Evolutionary conservation across 441 rosid genomes (phyloP).

Genomic region (Isatis lusitanica): DNA sequence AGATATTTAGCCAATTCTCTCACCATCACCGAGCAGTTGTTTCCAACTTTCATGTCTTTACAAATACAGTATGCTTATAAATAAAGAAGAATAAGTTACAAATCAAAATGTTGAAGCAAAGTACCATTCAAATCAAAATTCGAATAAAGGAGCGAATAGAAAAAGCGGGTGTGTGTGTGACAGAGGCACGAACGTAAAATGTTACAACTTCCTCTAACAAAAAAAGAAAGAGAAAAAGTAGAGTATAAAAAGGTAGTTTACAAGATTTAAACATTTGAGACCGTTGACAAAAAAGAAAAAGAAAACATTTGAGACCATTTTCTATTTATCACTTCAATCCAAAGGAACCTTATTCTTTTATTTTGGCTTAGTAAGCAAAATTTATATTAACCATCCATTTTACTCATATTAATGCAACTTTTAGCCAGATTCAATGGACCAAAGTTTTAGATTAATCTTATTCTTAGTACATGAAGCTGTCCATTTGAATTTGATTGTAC

Average conservation of each 20-base stretch:
- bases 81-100: not conserved
- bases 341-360: constrained; percentile 31
- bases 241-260: constrained; percentile 6
- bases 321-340: constrained; percentile 21
- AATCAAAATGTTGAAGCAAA: constrained; percentile 7
- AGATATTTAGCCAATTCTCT: not conserved
- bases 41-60: not conserved
- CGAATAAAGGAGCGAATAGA: constrained; percentile 8
- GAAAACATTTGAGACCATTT: constrained; percentile 1
- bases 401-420: constrained; percentile 14
- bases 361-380: constrained; percentile 15
- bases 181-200: constrained; percentile 30
- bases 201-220: constrained; percentile 27
- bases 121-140: constrained; percentile 28
- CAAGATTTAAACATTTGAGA: constrained; percentile 16
- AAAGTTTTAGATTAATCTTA: constrained; percentile 19
- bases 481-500: constrained; percentile 12
- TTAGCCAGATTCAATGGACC: constrained; percentile 26
- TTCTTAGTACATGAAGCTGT: constrained; percentile 9
- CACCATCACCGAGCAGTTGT: not conserved
- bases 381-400: constrained; percentile 31
- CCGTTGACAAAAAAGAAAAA: not conserved
- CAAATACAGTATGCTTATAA: not conserved
- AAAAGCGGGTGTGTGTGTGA: constrained; percentile 15
- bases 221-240: not conserved